A percentile compares a stretch with the other conserved stretches of the same genome.
phyloP scores from a whole-genome alignment of 768 basidiomycete species.

The Suillus luteus region DNA sequence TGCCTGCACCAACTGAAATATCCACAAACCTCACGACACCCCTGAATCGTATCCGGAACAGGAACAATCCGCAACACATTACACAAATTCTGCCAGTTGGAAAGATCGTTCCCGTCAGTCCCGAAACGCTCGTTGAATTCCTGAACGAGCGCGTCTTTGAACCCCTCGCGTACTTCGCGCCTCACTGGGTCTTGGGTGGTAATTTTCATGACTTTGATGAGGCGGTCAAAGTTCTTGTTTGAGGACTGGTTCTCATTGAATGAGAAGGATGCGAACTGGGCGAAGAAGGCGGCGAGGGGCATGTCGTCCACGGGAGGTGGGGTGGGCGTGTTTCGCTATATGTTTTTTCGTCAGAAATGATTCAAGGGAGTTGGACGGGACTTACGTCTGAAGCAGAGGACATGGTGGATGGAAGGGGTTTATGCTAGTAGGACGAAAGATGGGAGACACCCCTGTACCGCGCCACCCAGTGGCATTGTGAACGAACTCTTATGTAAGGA shows the following conservation, averaged over 20 bases:
- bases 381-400: not conserved
- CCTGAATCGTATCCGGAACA: constrained; percentile 1
- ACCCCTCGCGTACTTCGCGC: not conserved
- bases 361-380: no score
- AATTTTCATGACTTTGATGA: not conserved
- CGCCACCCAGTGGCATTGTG: not conserved
- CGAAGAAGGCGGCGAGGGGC: constrained; percentile 9
- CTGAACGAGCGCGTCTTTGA: constrained; percentile 14
- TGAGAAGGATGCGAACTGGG: constrained; percentile 3
- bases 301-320: not conserved
- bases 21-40: constrained; percentile 4
- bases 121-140: constrained; percentile 15
- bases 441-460: not conserved
- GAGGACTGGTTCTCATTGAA: constrained; percentile 4
- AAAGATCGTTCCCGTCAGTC: constrained; percentile 15
- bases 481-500: not conserved
- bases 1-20: not conserved
- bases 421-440: not conserved
- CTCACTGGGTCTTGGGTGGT: not conserved
- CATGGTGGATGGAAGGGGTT: not conserved
- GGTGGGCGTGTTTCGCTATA: not conserved
- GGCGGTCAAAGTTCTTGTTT: constrained; percentile 5
- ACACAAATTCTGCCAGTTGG: constrained; percentile 13
- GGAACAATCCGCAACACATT: constrained; percentile 1
- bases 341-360: not conserved